Conservation (phyloP, 305 asterid genomes). For the Fraxinus greggii region DNA sequence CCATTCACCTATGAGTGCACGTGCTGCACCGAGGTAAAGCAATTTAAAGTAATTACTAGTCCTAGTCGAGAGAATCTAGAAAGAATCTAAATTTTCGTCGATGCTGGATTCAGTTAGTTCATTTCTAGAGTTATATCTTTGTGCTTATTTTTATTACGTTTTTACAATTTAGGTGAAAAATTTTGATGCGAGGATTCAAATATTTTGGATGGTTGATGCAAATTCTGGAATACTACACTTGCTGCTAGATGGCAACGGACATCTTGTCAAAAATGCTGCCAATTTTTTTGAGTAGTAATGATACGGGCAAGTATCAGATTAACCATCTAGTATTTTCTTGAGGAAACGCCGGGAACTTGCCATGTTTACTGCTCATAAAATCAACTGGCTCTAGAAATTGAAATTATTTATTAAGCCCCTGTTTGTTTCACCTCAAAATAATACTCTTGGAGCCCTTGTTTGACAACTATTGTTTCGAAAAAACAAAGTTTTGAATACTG, state of each 20-base stretch:
- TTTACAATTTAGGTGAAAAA: background rate
- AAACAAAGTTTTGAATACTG: no score
- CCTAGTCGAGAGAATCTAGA: background rate
- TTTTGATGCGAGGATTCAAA: background rate
- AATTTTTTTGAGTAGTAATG: background rate
- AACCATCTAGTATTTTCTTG: background rate
- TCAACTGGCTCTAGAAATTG: background rate
- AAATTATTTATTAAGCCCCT: background rate
- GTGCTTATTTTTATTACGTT: background rate
- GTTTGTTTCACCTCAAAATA: no score
- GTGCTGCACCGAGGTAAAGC: constrained; percentile 60
- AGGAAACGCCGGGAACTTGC: background rate
- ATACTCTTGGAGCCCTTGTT: no score
- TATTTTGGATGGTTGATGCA: background rate
- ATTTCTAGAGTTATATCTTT: constrained; percentile 8
- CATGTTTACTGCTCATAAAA: background rate
- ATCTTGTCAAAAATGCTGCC: background rate
- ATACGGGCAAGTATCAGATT: background rate
- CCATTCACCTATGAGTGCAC: constrained; percentile 79
- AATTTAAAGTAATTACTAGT: background rate
- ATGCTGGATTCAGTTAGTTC: background rate
- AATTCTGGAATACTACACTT: background rate
- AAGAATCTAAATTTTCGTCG: background rate
- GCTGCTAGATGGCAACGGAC: background rate
- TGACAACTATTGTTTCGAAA: no score